Percentiles rank a stretch among this genome's conserved stretches.
Evolutionary conservation across 148 eudicot species (phyloP).

Genomic region (Rhododendron williamsianum): DNA sequence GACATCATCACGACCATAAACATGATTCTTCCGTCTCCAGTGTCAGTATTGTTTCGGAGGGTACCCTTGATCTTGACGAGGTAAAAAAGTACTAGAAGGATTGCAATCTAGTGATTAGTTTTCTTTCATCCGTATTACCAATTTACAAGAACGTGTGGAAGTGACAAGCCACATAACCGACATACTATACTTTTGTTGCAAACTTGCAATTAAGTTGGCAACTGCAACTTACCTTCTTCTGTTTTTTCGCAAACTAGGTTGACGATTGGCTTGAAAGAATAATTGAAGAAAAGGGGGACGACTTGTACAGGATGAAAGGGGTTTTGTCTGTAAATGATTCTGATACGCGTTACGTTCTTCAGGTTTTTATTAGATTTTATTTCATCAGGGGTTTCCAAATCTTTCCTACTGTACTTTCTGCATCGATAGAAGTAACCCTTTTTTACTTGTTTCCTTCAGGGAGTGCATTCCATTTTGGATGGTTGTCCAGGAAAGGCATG

Average conservation of each 20-base stretch:
- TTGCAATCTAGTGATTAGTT: background rate
- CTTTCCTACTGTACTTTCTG: no score
- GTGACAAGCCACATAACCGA: background rate
- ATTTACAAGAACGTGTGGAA: background rate
- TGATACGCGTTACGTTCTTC: conserved; percentile 69
- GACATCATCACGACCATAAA: conserved; percentile 75
- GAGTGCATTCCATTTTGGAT: conserved; percentile 78
- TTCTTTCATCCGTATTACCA: background rate
- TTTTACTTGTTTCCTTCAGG: conserved; percentile 37
- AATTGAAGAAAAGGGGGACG: conserved; percentile 86
- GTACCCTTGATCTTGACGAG: conserved; percentile 82
- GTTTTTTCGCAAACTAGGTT: conserved; percentile 37
- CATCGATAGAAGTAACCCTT: background rate
- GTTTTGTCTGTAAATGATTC: conserved; percentile 65
- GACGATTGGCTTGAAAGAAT: conserved; percentile 96
- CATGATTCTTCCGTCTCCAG: conserved; percentile 92
- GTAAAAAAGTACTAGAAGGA: conserved; percentile 31
- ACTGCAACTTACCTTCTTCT: background rate
- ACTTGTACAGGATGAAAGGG: conserved; percentile 86
- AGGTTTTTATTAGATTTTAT: conserved; percentile 37
- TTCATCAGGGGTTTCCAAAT: background rate
- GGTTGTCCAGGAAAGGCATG: conserved; percentile 88
- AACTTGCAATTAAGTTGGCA: background rate
- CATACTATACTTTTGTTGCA: background rate
- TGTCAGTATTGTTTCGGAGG: conserved; percentile 88